Evolutionary conservation across 2,329 filamentous ascomycete genomes (phyloP), one percentile per base, ranked within the genome.

Genomic region (Exophiala bonariae): DNA sequence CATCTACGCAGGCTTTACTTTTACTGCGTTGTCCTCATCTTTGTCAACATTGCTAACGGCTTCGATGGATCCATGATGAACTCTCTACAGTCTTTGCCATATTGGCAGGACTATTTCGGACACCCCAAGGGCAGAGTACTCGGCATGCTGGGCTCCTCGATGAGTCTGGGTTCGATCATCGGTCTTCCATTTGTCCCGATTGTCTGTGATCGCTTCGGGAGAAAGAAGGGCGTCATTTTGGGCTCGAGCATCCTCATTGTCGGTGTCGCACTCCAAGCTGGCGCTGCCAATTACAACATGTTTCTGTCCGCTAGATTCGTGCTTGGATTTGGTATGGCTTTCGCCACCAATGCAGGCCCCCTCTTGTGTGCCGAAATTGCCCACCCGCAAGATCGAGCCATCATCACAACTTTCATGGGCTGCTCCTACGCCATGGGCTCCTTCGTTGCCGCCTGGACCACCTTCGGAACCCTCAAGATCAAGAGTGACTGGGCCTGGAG

Each of bases 21-120:
- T 45, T 63, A 58, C 47, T 62, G 64, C 23, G 26, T 62, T 10
- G 52, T 65, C 10, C 49, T 65, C 16, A 60, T 65, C 26, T 47
- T 61, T 49, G 62, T 49, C 41, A 63, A 63, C 54, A 63, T 59
- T 1, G 60, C 63, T 16, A 65, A 64, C 45, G 73, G 74, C 1
- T 77, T 76, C 41, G 73, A 77, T 56, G 73, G 72, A 3, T 71
- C 68, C 14, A 73, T 78, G 67, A 73, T 77, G 66, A 77, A 78
- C 51, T 70, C 68, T 4, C 55, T 78, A 1, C 74, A 78, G 51
- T 64, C 69, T 0, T 60, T 75, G 0, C 57, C 63, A 0, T 63
- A 66, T 11, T 75, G 71, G 70, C 63, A 73, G 28, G 63, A 65
- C n/a, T 74, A 57, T 42, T 63, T 62, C 48, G 38, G 61, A 28